phyloP scores from a whole-genome alignment of 345 rosid species.

The Murraya koenigii region DNA sequence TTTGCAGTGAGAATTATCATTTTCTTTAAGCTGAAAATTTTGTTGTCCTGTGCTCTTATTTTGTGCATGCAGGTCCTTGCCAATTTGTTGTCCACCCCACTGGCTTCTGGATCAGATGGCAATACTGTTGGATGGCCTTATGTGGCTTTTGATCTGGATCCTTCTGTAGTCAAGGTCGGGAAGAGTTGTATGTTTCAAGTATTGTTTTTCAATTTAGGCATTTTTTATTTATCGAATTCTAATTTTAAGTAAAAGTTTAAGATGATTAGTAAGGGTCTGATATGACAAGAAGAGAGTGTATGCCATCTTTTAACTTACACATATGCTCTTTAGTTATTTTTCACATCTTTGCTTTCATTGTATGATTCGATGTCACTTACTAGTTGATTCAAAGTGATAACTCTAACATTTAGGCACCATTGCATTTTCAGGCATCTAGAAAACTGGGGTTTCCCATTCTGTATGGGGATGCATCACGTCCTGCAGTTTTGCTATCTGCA shows the following conservation, averaged over 20 bases:
- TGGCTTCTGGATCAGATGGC: slow-evolving; percentile 65
- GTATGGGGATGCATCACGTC: slow-evolving; percentile 90
- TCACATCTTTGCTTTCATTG: neutral
- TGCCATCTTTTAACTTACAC: neutral
- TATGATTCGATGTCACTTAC: neutral
- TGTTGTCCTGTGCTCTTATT: slow-evolving; percentile 6
- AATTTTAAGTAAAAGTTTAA: neutral
- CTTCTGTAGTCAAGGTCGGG: slow-evolving; percentile 82
- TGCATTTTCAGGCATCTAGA: slow-evolving; percentile 55
- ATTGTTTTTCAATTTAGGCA: neutral
- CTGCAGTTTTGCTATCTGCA: slow-evolving; percentile 83
- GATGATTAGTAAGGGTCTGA: neutral
- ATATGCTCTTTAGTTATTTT: neutral
- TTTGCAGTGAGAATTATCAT: neutral
- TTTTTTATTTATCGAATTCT: neutral
- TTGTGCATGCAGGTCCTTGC: slow-evolving; percentile 67
- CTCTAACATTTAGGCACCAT: neutral
- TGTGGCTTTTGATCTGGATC: slow-evolving; percentile 90
- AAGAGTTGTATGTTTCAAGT: neutral
- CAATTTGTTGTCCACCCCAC: slow-evolving; percentile 83
- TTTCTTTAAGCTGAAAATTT: neutral
- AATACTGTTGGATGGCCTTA: slow-evolving; percentile 68
- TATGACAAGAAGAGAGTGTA: neutral
- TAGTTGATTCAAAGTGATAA: neutral
- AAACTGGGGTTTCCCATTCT: slow-evolving; percentile 84